Evolutionary conservation across 441 rosid genomes (phyloP).

Genomic region (Biscutella auriculata): DNA sequence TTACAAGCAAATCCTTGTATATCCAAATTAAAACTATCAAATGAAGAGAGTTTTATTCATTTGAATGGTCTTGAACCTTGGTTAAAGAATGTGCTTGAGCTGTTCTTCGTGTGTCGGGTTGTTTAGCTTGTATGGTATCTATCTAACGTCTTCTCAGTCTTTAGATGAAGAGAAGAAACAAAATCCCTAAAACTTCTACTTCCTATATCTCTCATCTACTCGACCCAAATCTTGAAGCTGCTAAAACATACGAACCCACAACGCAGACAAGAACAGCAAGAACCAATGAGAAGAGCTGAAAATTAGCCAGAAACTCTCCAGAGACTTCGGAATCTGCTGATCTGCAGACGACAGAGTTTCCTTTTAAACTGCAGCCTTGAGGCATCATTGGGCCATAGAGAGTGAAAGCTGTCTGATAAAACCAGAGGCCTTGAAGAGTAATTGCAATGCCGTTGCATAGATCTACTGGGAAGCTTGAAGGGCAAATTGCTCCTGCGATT

Average conservation of each 20-base stretch:
- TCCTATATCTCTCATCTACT: slow-evolving; percentile 8
- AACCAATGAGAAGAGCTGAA: slow-evolving; percentile 64
- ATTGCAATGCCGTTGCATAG: slow-evolving; percentile 58
- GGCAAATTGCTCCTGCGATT: slow-evolving; percentile 63
- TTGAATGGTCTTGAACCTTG: too few species aligned
- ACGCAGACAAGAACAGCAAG: slow-evolving; percentile 53
- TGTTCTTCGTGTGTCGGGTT: too few species aligned
- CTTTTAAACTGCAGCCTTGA: slow-evolving; percentile 53
- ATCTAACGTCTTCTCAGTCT: too few species aligned
- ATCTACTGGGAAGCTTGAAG: slow-evolving; percentile 74
- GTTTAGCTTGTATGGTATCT: too few species aligned
- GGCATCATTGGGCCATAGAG: slow-evolving; percentile 95
- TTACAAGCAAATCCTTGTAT: not conserved
- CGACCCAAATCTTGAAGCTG: slow-evolving; percentile 43
- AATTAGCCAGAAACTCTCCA: slow-evolving; percentile 76
- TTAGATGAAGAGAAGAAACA: not conserved
- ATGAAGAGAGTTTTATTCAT: too few species aligned
- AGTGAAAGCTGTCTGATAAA: slow-evolving; percentile 88
- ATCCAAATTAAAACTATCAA: too few species aligned
- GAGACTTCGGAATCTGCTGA: slow-evolving; percentile 47
- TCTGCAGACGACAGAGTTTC: slow-evolving; percentile 35
- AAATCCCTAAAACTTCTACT: not conserved
- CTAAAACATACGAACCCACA: slow-evolving; percentile 42
- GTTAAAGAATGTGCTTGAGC: too few species aligned
- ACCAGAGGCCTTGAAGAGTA: slow-evolving; percentile 94